Evolutionary conservation across 1,139 yeast species (phyloP), one percentile per base, ranked within the genome.

Genomic region (Taphrina pruni): DNA sequence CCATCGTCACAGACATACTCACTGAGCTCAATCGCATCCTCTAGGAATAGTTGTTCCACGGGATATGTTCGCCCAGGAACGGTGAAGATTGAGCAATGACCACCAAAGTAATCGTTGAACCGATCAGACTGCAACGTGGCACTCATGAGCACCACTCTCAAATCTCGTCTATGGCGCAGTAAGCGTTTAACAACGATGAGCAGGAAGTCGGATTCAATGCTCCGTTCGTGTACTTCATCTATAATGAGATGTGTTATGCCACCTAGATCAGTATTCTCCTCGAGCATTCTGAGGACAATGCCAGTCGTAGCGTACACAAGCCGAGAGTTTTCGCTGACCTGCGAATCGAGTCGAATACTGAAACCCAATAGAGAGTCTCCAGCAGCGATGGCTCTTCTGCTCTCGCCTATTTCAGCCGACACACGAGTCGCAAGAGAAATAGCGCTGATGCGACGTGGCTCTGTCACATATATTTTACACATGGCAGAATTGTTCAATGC

Each of bases 151-250:
- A 90, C 83, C 50, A 90, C 81, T 74, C 85, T 87, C 14, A 70
- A 45, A 14, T 67, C 78, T 77, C 54, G 77, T 72, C 94, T 78
- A 60, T 78, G 78, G 36, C 77, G 75, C 5, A 75, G 74, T 21
- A 88, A 78, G 57, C 80, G 83, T 74, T 88, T 88, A 72, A 89
- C 79, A 61, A 90, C 83, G 39, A 89, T 88, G 61, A 90, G 81
- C 60, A 89, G 81, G 71, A 90, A 85, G 77, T 90, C 96, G 71
- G 90, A 86, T 75, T 89, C 95, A 68, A 90, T 86, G 0, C 94
- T 88, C 73, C 96, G 81, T 78, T 90, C 96, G 75, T 90, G 96
- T 26, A 90, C 96, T 78, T 90, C 96, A 80, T 90, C 96, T 70
- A 90, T 84, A 60, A 90, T 87, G 39, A 90, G 81, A 73, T 86